Evolutionary conservation across 2,329 filamentous ascomycete species (phyloP), one percentile per base, ranked within the genome.

Genomic region (Metarhizium rileyi): DNA sequence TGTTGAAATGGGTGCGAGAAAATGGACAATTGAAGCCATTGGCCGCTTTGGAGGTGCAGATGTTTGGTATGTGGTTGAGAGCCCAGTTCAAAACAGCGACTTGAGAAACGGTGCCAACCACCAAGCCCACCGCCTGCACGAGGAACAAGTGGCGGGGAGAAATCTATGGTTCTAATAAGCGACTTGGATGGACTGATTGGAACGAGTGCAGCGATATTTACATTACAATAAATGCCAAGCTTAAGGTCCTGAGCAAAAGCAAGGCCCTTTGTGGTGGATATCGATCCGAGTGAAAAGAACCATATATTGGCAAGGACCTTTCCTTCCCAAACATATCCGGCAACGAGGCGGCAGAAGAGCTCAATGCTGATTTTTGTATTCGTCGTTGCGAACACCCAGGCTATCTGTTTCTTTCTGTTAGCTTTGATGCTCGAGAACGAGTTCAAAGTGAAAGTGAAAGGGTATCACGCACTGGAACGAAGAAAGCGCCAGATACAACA

Each of bases 21-120:
- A 64, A 64, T 18, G 63, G 63, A 33, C 63, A 66, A 1, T 55
- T 73, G 61, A 77, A 81, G 18, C 73, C 70, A 46, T 74, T 70
- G 7, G 63, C 55, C 43, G 75, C 69, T 8, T 70, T 56, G 3
- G 57, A 51, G 0, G 62, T 62, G 62, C 79, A 82, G 18, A 81
- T 70, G 5, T 68, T 62, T 0, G 65, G 56, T 52, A 83, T 80
- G 47, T 73, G 63, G n/a, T 62, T 61, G 2, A 73, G 59, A 0
- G 61, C 61, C 63, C 63, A 66, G 50, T 64, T 63, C 10, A 65
- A 54, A 0, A 65, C 63, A 0, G 66, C 67, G 44, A 75, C 63
- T 52, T 76, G 71, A 1, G 72, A 67, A 23, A 75, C 57, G 27
- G 65, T 68, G 7, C 69, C 68, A 58, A 71, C 68, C 5, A 75